Evolutionary conservation across 2,329 filamentous ascomycete genomes (phyloP).

Genomic region (Geosmithia putterillii): DNA sequence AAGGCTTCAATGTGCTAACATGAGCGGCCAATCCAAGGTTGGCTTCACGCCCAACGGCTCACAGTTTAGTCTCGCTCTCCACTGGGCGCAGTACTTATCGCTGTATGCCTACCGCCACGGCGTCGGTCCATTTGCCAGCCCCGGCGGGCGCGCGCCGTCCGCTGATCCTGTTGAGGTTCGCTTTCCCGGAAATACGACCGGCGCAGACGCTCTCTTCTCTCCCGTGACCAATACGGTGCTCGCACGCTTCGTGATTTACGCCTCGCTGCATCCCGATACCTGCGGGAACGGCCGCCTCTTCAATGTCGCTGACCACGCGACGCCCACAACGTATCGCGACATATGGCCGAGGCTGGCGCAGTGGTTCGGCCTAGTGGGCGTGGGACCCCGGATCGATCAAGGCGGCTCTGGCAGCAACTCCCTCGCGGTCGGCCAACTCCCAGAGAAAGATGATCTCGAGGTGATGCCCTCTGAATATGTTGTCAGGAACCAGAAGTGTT

Average conservation of each 20-base stretch:
- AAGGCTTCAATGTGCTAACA: no score
- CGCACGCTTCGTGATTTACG: slow-evolving; percentile 16
- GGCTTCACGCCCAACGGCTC: slow-evolving; percentile 26
- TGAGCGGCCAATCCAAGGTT: not conserved
- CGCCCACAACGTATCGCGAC: slow-evolving; percentile 13
- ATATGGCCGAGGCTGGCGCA: slow-evolving; percentile 16
- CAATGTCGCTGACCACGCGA: slow-evolving; percentile 16
- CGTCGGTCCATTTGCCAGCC: not conserved
- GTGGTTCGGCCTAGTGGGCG: slow-evolving; percentile 18
- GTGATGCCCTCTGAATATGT: slow-evolving; percentile 17
- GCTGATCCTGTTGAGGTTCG: slow-evolving; percentile 7
- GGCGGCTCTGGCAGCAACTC: not conserved
- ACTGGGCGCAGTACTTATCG: slow-evolving; percentile 26
- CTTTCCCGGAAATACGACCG: slow-evolving; percentile 15
- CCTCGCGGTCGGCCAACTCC: not conserved
- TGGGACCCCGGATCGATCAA: slow-evolving; percentile 7
- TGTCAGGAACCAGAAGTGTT: slow-evolving; percentile 13
- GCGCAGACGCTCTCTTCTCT: slow-evolving; percentile 13
- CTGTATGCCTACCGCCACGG: slow-evolving; percentile 17
- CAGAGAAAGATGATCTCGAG: not conserved
- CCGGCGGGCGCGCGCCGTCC: not conserved
- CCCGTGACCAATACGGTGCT: slow-evolving; percentile 17
- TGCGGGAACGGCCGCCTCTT: slow-evolving; percentile 16
- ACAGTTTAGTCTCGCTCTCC: slow-evolving; percentile 19
- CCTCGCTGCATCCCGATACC: slow-evolving; percentile 11